These are phyloP conservation scores for Kwoniella heveanensis DNA, from an alignment of 768 basidiomycete species.

Conservation along the genomic window DNA sequence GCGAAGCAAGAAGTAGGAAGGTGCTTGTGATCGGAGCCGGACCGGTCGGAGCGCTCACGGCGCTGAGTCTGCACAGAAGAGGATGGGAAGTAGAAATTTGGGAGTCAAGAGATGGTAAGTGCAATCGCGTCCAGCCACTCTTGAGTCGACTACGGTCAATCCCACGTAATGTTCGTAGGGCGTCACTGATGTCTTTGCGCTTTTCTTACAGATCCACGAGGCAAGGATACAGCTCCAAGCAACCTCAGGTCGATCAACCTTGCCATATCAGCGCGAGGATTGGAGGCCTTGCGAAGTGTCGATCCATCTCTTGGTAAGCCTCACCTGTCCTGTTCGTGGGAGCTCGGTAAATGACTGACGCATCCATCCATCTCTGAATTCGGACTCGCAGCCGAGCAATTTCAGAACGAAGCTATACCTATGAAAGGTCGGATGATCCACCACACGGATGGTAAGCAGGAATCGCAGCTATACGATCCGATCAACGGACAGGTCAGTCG, in stretches of 20 bases:
- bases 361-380: not conserved
- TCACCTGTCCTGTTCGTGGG: too few relatives aligned
- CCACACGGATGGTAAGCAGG: slow-evolving; percentile 67
- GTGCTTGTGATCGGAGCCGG: slow-evolving; percentile 70
- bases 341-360: too few relatives aligned
- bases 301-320: slow-evolving; percentile 60
- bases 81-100: slow-evolving; percentile 65
- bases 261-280: slow-evolving; percentile 89
- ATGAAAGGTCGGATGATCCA: slow-evolving; percentile 98
- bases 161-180: too few relatives aligned
- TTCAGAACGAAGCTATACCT: slow-evolving; percentile 75
- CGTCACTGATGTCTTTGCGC: too few relatives aligned
- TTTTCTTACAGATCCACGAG: slow-evolving; percentile 45
- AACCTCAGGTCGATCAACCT: slow-evolving; percentile 83
- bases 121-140: not conserved
- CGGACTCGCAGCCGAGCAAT: slow-evolving; percentile 47
- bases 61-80: slow-evolving; percentile 77
- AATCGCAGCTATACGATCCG: slow-evolving; percentile 81
- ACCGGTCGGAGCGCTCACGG: slow-evolving; percentile 90
- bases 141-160: too few relatives aligned
- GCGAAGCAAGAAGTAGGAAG: slow-evolving; percentile 34
- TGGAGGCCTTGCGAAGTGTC: slow-evolving; percentile 80
- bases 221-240: slow-evolving; percentile 33
- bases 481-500: slow-evolving; percentile 76
- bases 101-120: slow-evolving; percentile 53